Conservation (phyloP, 768 basidiomycete genomes). For the Podaxis mareebaensis region DNA sequence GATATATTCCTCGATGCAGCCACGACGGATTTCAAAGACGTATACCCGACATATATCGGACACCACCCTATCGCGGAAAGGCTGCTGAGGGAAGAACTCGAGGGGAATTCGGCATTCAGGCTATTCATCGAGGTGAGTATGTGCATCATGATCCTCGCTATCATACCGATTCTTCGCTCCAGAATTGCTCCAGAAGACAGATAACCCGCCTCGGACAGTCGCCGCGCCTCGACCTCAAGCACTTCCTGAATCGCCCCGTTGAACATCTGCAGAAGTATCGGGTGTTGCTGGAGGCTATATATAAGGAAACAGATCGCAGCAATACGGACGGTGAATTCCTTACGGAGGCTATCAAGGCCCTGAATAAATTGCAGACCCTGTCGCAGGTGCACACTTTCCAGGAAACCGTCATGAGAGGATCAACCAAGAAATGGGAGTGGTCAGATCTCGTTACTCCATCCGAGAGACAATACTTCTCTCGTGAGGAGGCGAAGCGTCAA, state of each 20-base stretch:
- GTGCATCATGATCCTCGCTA: no score
- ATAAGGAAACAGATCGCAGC: constrained; percentile 76
- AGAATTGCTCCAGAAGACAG: constrained; percentile 49
- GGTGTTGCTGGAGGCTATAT: constrained; percentile 81
- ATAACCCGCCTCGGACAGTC: constrained; percentile 38
- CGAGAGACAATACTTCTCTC: constrained; percentile 18
- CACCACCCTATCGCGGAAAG: constrained; percentile 86
- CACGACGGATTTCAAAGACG: constrained; percentile 73
- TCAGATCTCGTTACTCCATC: constrained; percentile 67
- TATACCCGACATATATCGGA: constrained; percentile 86
- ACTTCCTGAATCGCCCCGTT: constrained; percentile 76
- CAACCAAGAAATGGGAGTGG: constrained; percentile 86
- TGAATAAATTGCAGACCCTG: constrained; percentile 78
- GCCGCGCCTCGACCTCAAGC: constrained; percentile 65
- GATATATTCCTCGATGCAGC: constrained; percentile 88
- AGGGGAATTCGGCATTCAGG: constrained; percentile 79
- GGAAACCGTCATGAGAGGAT: constrained; percentile 80
- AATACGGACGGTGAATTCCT: constrained; percentile 86
- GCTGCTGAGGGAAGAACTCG: constrained; percentile 82
- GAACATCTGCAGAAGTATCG: constrained; percentile 87
- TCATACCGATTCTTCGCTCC: neutral
- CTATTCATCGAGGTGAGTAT: constrained; percentile 76
- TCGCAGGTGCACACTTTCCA: constrained; percentile 91
- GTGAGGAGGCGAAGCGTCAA: constrained; percentile 50
- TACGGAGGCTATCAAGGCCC: constrained; percentile 79